Percentiles rank a stretch among this genome's conserved stretches.
phyloP scores from a whole-genome alignment of 176 grass and related monocot species.

The Oryza brachyantha region DNA sequence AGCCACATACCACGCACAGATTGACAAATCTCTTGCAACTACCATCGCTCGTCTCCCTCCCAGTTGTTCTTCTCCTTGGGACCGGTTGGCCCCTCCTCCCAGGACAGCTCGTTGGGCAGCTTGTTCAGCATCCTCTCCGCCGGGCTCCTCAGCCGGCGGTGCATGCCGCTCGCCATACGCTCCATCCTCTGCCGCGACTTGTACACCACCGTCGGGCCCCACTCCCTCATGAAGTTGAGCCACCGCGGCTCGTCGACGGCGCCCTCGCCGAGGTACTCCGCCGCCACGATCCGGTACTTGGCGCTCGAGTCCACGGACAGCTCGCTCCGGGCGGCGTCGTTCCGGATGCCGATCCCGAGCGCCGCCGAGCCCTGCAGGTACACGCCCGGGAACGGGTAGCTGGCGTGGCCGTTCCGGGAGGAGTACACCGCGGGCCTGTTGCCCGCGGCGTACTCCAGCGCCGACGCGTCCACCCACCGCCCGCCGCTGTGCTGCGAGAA shows the following conservation, averaged over 20 bases:
- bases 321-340: slow-evolving; percentile 52
- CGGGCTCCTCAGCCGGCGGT: slow-evolving; percentile 34
- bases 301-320: slow-evolving; percentile 59
- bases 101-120: slow-evolving; percentile 72
- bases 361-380: slow-evolving; percentile 75
- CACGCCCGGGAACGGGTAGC: slow-evolving; percentile 63
- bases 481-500: slow-evolving; percentile 82
- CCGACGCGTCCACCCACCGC: slow-evolving; percentile 63
- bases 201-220: slow-evolving; percentile 76
- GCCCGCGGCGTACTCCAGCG: slow-evolving; percentile 60
- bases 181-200: slow-evolving; percentile 55
- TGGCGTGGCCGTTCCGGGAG: slow-evolving; percentile 74
- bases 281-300: slow-evolving; percentile 64
- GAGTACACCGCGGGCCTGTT: slow-evolving; percentile 62
- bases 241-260: slow-evolving; percentile 52
- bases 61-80: slow-evolving; percentile 94
- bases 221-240: slow-evolving; percentile 87
- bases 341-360: slow-evolving; percentile 60
- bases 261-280: slow-evolving; percentile 59
- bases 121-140: slow-evolving; percentile 60
- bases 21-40: background rate
- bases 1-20: background rate
- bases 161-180: slow-evolving; percentile 34
- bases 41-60: slow-evolving; percentile 83
- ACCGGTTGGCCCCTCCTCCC: slow-evolving; percentile 82